Conservation (phyloP, 257 asterid species). For the Solanum sitiens region DNA sequence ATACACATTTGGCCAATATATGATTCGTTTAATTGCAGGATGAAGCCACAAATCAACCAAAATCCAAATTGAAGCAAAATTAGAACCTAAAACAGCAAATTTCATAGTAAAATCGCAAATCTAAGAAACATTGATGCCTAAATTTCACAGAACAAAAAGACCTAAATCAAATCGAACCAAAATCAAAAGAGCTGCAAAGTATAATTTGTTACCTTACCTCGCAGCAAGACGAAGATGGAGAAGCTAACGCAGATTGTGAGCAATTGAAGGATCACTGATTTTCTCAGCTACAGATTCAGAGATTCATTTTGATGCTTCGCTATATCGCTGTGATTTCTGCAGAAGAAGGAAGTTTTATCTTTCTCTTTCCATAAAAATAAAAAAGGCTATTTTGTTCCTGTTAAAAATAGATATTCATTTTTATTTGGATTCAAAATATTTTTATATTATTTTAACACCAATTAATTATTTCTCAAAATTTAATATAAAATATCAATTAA, state of each 20-base stretch:
- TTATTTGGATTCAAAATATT: too few species aligned
- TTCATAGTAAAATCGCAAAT: not conserved
- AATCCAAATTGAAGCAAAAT: not conserved
- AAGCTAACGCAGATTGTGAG: not conserved
- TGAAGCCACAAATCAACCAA: not conserved
- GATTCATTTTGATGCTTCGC: not conserved
- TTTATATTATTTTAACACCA: too few species aligned
- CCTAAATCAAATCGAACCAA: not conserved
- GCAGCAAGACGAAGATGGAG: not conserved
- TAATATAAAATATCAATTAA: too few species aligned
- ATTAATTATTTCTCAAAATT: too few species aligned
- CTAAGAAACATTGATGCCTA: not conserved
- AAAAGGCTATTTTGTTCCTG: rapidly evolving
- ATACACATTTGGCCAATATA: not conserved
- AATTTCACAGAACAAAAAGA: not conserved
- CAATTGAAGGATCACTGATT: not conserved
- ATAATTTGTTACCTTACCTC: not conserved
- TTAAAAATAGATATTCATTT: too few species aligned
- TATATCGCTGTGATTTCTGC: not conserved
- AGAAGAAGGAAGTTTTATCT: not conserved
- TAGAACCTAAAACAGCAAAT: not conserved
- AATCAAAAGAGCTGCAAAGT: not conserved
- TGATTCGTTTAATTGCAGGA: not conserved
- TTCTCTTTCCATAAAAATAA: not conserved
- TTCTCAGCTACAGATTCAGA: not conserved